Conservation (phyloP, 345 rosid genomes). For the Citrus reticulata region DNA sequence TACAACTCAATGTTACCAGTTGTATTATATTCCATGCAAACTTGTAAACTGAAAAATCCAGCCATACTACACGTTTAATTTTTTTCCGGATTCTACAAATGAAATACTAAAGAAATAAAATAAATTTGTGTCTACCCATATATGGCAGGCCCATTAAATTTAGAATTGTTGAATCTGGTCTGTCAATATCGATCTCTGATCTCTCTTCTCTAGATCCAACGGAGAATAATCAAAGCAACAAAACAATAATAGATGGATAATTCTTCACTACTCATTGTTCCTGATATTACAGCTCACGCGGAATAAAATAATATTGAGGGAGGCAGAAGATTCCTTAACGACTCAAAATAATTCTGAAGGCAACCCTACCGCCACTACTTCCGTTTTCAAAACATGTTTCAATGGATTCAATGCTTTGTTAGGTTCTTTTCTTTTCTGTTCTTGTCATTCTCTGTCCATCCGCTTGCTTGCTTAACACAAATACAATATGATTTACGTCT, state of each 20-base stretch:
- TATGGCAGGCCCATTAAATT: no score
- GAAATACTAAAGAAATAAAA: no score
- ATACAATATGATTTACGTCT: no score
- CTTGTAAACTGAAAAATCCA: neutral
- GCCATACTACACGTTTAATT: no score
- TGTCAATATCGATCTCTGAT: no score
- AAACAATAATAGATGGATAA: no score
- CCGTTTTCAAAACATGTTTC: constrained; percentile 1
- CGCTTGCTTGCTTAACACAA: no score
- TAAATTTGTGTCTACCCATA: no score
- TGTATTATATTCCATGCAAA: neutral
- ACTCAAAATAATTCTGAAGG: neutral
- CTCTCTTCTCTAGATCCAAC: no score
- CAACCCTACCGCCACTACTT: neutral
- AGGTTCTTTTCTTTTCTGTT: neutral
- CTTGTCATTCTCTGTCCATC: no score
- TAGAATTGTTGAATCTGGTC: no score
- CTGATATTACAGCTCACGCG: neutral
- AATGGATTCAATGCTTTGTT: constrained; percentile 1
- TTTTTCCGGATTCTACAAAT: no score
- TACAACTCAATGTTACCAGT: neutral
- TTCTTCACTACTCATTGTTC: neutral
- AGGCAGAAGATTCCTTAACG: neutral
- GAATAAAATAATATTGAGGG: neutral
- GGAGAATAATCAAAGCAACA: neutral